phyloP scores from a whole-genome alignment of 2,329 filamentous ascomycete species.

The Aspergillus vadensis region DNA sequence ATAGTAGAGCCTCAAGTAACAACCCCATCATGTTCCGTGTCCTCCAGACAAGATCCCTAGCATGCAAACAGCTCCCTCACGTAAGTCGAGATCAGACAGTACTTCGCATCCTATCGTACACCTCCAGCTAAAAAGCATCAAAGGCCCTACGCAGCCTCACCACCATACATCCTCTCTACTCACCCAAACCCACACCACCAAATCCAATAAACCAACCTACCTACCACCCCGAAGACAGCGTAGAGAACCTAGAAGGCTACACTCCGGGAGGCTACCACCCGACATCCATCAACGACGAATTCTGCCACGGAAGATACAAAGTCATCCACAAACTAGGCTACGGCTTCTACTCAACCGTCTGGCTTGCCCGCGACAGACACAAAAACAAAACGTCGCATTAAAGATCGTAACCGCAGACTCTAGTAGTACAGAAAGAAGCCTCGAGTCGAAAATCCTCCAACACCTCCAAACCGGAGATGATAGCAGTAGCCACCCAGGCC shows the following conservation, averaged over 20 bases:
- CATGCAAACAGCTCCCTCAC: too few relatives aligned
- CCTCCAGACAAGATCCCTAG: too few relatives aligned
- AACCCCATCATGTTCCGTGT: too few relatives aligned
- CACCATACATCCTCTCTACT: too few relatives aligned
- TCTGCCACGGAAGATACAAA: neutral
- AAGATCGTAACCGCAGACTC: neutral
- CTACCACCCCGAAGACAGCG: constrained; percentile 31
- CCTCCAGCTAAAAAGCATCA: too few relatives aligned
- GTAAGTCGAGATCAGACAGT: too few relatives aligned
- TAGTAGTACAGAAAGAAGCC: neutral
- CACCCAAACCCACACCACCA: too few relatives aligned
- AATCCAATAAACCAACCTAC: constrained; percentile 17
- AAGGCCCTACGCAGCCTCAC: too few relatives aligned
- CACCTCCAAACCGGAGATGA: too few relatives aligned
- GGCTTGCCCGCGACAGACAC: neutral
- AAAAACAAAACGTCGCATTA: neutral
- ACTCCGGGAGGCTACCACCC: constrained; percentile 1
- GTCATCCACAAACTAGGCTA: constrained; percentile 1
- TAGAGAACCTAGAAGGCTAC: constrained; percentile 2
- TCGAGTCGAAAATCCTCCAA: neutral
- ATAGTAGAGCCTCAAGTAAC: too few relatives aligned
- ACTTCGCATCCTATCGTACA: too few relatives aligned
- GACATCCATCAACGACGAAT: neutral
- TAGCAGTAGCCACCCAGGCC: neutral
- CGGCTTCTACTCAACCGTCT: constrained; percentile 4